These are phyloP conservation scores for Ogataea kodamae DNA, from an alignment of 805 yeast genomes.

Conservation along the genomic window DNA sequence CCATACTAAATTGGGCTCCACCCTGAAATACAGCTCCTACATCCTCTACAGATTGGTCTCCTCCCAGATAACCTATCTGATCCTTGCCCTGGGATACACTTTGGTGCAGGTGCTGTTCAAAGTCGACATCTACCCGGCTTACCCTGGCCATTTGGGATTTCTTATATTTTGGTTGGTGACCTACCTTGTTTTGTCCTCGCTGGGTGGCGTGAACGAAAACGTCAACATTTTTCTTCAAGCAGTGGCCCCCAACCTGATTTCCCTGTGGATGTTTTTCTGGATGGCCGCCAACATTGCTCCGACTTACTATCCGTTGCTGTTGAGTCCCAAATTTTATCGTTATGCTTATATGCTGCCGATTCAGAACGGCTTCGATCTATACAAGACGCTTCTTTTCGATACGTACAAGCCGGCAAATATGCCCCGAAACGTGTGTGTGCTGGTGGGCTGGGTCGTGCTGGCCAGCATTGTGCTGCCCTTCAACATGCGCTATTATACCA, in stretches of 20 bases:
- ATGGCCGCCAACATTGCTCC: conserved; percentile 63
- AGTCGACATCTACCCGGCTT: conserved; percentile 53
- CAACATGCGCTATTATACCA: conserved; percentile 21
- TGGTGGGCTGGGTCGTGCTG: conserved; percentile 56
- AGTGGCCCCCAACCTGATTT: conserved; percentile 53
- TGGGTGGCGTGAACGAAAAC: conserved; percentile 69
- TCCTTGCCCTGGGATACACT: conserved; percentile 55
- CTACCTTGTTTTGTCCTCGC: conserved; percentile 60
- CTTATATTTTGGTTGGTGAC: conserved; percentile 65
- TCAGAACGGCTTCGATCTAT: conserved; percentile 54
- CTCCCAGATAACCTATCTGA: conserved; percentile 46
- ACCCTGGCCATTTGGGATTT: conserved; percentile 59
- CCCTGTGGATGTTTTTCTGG: conserved; percentile 68
- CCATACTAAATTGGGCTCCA: conserved; percentile 46
- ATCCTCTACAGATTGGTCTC: conserved; percentile 48
- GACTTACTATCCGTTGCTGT: conserved; percentile 56
- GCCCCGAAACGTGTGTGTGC: conserved; percentile 59
- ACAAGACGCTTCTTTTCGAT: conserved; percentile 54
- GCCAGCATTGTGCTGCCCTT: conserved; percentile 43
- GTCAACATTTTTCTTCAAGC: conserved; percentile 48
- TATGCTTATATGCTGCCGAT: conserved; percentile 70
- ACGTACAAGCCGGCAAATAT: conserved; percentile 48
- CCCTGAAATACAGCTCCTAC: conserved; percentile 44
- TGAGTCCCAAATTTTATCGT: conserved; percentile 50
- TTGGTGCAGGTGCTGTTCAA: conserved; percentile 63